Base-by-base conservation (phyloP, 345 rosid species). In the Eucalyptus sp. region DNA sequence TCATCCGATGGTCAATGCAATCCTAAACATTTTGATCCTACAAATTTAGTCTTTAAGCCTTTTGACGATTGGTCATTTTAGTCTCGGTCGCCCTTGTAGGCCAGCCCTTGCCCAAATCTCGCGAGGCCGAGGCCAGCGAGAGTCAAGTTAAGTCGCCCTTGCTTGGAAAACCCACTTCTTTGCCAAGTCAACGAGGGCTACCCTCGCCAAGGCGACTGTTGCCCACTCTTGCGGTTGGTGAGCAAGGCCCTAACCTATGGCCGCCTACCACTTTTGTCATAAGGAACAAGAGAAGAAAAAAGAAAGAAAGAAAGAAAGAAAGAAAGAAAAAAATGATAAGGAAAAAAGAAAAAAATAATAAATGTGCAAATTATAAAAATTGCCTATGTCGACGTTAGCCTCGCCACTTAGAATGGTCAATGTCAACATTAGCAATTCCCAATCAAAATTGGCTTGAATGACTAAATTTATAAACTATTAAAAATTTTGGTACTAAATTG, bases 351-450 rank as follows among this genome's bases (percentile, higher is more conserved):
- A 27, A 4, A 4, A 41, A 41, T 41, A 56, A 60, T 5, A 3
- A 7, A 17, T 52, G 20, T 18, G 4, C 8, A 52, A 60, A 27
- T 29, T 60, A 5, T 27, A 27, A 27, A 60, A 60, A 56, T 56
- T 24, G 0, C 2, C 2, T 56, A 60, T 2, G 16, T 60, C 7
- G 2, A 29, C 8, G 0, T 60, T 0, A 0, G 0, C 7, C 14
- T 27, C 3, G 8, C 31, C 68, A 27, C 31, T 10, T 27, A 60
- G 1, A 60, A 60, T 11, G 16, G n/a, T 12, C 1, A 0, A 29
- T 13, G 15, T 60, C 0, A 13, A 60, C 29, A 56, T 22, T 49
- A 49, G 50, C 50, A 49, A 49, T 49, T 49, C 29, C 6, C 0
- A 2, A 56, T 56, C 29, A 56, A 60, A 60, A 27, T 27, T 60